Evolutionary conservation across 495 filamentous ascomycete genomes (phyloP).

Genomic region (Neurospora sp.): DNA sequence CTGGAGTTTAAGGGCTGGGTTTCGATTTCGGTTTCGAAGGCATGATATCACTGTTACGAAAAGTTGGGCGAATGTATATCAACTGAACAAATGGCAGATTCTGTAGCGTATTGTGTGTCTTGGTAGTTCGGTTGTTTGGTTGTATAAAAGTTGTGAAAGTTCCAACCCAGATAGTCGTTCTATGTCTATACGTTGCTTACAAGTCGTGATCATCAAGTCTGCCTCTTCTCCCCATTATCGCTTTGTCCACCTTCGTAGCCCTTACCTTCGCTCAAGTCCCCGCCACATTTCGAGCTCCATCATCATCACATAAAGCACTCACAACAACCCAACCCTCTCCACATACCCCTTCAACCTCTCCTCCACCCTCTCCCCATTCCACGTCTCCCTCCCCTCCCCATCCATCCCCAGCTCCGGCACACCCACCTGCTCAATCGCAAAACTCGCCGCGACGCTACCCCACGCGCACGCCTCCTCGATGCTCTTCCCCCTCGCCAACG

Average conservation of each 20-base stretch:
- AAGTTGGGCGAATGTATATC: background rate
- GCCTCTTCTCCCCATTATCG: background rate
- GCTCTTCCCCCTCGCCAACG: slow-evolving; percentile 51
- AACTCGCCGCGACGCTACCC: slow-evolving; percentile 81
- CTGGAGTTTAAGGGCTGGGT: background rate
- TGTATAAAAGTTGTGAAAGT: background rate
- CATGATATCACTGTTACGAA: background rate
- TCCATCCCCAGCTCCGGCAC: slow-evolving; percentile 52
- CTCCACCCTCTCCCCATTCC: slow-evolving; percentile 58
- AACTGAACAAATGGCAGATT: background rate
- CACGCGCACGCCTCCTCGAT: slow-evolving; percentile 63
- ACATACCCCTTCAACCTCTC: slow-evolving; percentile 45
- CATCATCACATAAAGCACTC: background rate
- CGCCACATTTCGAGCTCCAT: background rate
- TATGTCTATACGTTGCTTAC: background rate
- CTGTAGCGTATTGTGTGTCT: background rate
- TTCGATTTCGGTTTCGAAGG: background rate
- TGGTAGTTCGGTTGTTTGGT: background rate
- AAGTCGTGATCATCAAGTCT: background rate
- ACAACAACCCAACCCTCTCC: slow-evolving; percentile 6
- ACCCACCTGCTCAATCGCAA: slow-evolving; percentile 90
- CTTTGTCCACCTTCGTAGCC: background rate
- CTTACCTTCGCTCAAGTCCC: background rate
- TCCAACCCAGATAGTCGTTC: background rate
- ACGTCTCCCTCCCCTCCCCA: slow-evolving; percentile 52